Evolutionary conservation across 2,329 filamentous ascomycete species (phyloP), one percentile per base, ranked within the genome.

Genomic region (Ceratocystis destructans): DNA sequence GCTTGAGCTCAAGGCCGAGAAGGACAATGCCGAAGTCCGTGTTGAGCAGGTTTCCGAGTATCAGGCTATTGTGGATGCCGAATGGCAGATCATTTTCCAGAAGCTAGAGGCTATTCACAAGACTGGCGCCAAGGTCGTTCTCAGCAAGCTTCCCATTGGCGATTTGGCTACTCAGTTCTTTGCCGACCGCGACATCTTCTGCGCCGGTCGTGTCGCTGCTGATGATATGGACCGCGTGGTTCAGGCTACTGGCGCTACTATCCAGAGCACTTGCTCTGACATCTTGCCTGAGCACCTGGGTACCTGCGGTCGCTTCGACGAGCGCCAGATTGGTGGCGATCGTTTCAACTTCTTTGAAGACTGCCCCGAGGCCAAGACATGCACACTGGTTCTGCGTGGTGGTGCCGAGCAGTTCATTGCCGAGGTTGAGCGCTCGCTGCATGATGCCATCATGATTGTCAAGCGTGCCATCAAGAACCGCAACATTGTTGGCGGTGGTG

Each of bases 1-100:
- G 79, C 83, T 99, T 69, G 94, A 99, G 79, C 82, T 99, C 72
- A 99, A 99, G 85, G 93, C 90, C 69, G 94, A 99, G 77, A 99
- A 96, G 82, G 94, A 99, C 79, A 99, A 99, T 73, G 94, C 94
- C 68, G 94, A 99, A 80, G 91, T 99, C 70, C 87, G 94, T 68
- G 92, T 99, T 67, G 94, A 97, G 78, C 92, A 97, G 77, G 94
- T 99, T 64, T 96, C 93, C 22, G 94, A 99, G 79, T 99, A 99
- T 80, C 94, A 99, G 79, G 94, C 94, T 69, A 96, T 99, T 71
- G 94, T 99, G 74, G 94, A 99, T 74, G 94, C 94, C 37, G 94
- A 99, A 78, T 99, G 94, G 94, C 91, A 96, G 78, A 99, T 99
- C 75, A 99, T 99, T 77, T 97, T 88, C 85, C 93, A 96, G 82